Evolutionary conservation across 352 stramenopile species (phyloP).

Genomic region (Phytophthora aleatoria): DNA sequence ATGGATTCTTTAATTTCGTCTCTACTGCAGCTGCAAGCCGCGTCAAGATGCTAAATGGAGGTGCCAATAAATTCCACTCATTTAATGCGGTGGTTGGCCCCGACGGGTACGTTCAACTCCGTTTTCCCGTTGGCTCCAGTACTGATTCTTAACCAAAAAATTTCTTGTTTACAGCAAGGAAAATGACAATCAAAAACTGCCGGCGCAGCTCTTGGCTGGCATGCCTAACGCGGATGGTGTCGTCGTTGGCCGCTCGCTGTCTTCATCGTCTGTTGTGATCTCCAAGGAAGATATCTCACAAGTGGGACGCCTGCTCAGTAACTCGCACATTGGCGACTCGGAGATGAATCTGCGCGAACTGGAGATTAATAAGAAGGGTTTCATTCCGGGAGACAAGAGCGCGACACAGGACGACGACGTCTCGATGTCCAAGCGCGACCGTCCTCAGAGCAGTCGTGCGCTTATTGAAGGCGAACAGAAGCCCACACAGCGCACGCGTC

Average conservation of each 20-base stretch:
- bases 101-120: slow-evolving; percentile 30
- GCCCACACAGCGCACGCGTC: slow-evolving; percentile 63
- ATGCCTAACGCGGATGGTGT: slow-evolving; percentile 40
- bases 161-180: slow-evolving; percentile 46
- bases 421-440: slow-evolving; percentile 68
- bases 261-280: slow-evolving; percentile 74
- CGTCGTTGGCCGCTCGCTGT: slow-evolving; percentile 52
- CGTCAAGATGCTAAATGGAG: slow-evolving; percentile 71
- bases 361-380: slow-evolving; percentile 78
- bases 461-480: slow-evolving; percentile 69
- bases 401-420: slow-evolving; percentile 35
- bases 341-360: slow-evolving; percentile 79
- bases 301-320: slow-evolving; percentile 67
- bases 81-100: slow-evolving; percentile 66
- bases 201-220: slow-evolving; percentile 36
- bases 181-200: slow-evolving; percentile 36
- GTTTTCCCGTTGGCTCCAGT: neutral
- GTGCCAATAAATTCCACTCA: slow-evolving; percentile 73
- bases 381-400: slow-evolving; percentile 27
- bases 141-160: slow-evolving; percentile 4
- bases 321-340: slow-evolving; percentile 82
- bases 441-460: slow-evolving; percentile 65
- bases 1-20: slow-evolving; percentile 12
- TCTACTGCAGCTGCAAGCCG: slow-evolving; percentile 52
- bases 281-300: slow-evolving; percentile 84